Conservation (phyloP, 257 asterid species). For the Salvia splendens region DNA sequence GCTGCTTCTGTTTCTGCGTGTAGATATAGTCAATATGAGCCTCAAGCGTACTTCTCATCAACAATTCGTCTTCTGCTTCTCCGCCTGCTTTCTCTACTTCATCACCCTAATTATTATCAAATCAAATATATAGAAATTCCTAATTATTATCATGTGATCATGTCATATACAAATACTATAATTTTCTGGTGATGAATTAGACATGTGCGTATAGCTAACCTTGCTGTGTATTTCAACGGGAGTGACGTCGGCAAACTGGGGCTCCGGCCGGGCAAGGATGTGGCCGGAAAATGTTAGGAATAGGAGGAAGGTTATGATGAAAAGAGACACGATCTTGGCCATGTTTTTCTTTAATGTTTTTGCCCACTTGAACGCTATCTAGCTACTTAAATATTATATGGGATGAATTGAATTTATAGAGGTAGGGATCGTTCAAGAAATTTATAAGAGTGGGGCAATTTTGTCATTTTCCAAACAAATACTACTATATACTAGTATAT, state of each 20-base stretch:
- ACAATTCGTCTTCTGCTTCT: conserved; percentile 63
- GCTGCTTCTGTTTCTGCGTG: conserved; percentile 13
- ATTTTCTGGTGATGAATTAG: too few species aligned
- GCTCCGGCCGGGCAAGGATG: too few species aligned
- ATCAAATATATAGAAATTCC: not conserved
- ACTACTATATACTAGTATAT: too few species aligned
- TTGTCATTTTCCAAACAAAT: conserved; percentile 9
- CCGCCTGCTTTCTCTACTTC: conserved; percentile 32
- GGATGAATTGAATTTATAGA: not conserved
- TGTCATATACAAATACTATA: too few species aligned
- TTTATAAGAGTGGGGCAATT: not conserved
- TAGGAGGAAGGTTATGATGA: conserved; percentile 42
- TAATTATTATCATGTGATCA: not conserved
- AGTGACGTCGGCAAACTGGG: too few species aligned
- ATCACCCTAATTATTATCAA: conserved; percentile 34
- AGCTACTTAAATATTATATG: conserved; percentile 39
- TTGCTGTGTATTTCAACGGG: too few species aligned
- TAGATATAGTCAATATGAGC: conserved; percentile 84
- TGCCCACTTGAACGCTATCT: not conserved
- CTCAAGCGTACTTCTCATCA: conserved; percentile 71
- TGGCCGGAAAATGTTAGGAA: conserved; percentile 27
- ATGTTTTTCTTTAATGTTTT: conserved; percentile 21
- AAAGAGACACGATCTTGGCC: conserved; percentile 48
- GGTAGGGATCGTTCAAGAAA: too few species aligned
- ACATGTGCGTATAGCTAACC: too few species aligned